phyloP scores from a whole-genome alignment of 208 protist species.

The Blechomonas ayalai region DNA sequence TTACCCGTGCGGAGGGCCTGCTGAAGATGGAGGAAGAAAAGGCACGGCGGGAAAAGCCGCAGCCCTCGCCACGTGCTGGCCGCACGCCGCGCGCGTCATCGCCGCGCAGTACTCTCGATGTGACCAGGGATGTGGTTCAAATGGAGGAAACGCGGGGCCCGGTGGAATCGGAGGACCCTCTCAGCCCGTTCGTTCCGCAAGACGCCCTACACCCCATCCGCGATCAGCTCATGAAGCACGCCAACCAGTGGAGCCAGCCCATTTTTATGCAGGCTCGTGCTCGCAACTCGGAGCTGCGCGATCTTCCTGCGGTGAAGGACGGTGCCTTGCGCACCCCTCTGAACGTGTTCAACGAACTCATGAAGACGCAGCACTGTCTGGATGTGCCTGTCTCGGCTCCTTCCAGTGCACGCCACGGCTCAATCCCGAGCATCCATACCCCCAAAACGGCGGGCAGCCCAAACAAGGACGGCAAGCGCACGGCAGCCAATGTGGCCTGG shows the following conservation, averaged over 20 bases:
- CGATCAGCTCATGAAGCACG: constrained; percentile 39
- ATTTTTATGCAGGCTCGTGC: constrained; percentile 37
- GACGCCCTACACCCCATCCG: constrained; percentile 52
- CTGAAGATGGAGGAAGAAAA: constrained; percentile 39
- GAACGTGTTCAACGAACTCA: constrained; percentile 66
- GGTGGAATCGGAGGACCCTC: constrained; percentile 65
- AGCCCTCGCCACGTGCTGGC: constrained; percentile 18
- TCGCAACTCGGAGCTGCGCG: constrained; percentile 28
- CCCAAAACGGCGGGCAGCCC: neutral
- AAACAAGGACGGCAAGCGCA: neutral
- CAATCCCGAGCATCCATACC: constrained; percentile 5
- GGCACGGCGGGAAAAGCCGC: constrained; percentile 19
- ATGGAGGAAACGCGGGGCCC: constrained; percentile 24
- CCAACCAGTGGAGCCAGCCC: constrained; percentile 24
- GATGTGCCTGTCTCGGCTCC: no score
- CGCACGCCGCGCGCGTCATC: constrained; percentile 20
- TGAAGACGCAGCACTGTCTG: constrained; percentile 47
- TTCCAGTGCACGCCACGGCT: no score
- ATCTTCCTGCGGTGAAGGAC: constrained; percentile 57
- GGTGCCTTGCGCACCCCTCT: constrained; percentile 63
- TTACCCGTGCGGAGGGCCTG: constrained; percentile 47
- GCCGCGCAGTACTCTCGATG: constrained; percentile 15
- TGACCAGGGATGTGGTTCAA: constrained; percentile 17
- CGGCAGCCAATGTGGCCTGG: constrained; percentile 33
- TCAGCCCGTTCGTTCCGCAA: constrained; percentile 36